Evolutionary conservation across 2,329 filamentous ascomycete genomes (phyloP), one percentile per base, ranked within the genome.

Genomic region (Penicillium sp.): DNA sequence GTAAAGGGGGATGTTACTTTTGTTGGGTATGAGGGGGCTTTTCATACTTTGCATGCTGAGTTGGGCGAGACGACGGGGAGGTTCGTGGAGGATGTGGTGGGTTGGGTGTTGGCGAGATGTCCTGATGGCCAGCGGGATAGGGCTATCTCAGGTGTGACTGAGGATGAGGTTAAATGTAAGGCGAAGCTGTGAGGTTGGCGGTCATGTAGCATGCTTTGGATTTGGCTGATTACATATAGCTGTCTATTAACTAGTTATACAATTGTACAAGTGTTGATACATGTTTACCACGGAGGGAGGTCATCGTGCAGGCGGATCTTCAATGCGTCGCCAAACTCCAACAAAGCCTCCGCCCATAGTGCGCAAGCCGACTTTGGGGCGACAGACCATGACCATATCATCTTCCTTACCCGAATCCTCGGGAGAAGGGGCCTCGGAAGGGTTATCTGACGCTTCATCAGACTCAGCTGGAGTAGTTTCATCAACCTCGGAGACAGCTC

Each of bases 1-100:
- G 73, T 78, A 59, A 89, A 95, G 67, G 87, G 83, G 64, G 89
- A 95, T 68, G 87, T 83, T 65, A 79, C 78, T 55, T 84, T 89
- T 64, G 86, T 82, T 73, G 71, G 76, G 18, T 95, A 93, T 66
- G 81, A 87, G 27, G 90, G 87, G 8, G 87, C 80, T 66, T 89
- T 82, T 67, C 91, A 96, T 72, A 86, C 88, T 72, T 68, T 68
- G 40, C 59, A 66, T 58, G 59, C 54, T 42, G 66, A 66, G 46
- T 61, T 66, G 31, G 56, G 64, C 9, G 63, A 60, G 12, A 56
- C 65, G n/a, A 59, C 52, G 46, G 63, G 62, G 18, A 52, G 57
- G 44, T 78, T 78, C 57, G 68, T 69, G 5, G 77, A 76, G 46
- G 83, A 89, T 64, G 74, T 88, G 4, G 77, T 73, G 3, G 77